These are phyloP conservation scores for Solanum arcanum DNA, from an alignment of 257 asterid genomes.

Conservation along the genomic window DNA sequence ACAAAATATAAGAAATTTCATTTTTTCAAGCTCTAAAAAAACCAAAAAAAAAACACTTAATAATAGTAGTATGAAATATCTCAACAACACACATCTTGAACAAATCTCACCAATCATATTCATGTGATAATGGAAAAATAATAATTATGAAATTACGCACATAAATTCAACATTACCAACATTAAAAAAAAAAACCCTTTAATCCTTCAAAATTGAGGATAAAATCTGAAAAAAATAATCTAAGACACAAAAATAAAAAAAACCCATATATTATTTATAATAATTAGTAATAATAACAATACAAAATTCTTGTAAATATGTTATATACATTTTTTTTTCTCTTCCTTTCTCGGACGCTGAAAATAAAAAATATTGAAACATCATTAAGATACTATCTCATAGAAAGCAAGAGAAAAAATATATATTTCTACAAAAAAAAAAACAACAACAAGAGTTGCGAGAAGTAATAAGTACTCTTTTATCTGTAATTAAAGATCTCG, in stretches of 20 bases:
- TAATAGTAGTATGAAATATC: not conserved
- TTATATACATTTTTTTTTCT: constrained; percentile 8
- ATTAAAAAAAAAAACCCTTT: not conserved
- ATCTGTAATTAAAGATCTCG: not conserved
- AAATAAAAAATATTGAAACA: constrained; percentile 9
- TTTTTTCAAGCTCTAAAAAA: not conserved
- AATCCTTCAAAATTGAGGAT: not conserved
- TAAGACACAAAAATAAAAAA: not conserved
- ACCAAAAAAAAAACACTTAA: not conserved
- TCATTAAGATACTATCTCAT: constrained; percentile 33
- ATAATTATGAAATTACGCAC: not conserved
- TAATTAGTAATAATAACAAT: not conserved
- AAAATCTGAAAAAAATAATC: not conserved
- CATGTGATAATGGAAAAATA: not conserved
- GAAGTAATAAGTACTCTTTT: not conserved
- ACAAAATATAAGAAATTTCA: not conserved
- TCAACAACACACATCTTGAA: not conserved
- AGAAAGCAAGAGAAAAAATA: constrained; percentile 35
- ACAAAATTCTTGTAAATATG: not conserved
- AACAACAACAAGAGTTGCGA: not conserved
- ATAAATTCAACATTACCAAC: not conserved
- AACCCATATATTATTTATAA: not conserved
- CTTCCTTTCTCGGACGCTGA: constrained; percentile 58
- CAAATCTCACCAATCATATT: not conserved
- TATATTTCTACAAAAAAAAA: not conserved